Conservation (phyloP, 306 rosid genomes). For the Arachis hypogaea region DNA sequence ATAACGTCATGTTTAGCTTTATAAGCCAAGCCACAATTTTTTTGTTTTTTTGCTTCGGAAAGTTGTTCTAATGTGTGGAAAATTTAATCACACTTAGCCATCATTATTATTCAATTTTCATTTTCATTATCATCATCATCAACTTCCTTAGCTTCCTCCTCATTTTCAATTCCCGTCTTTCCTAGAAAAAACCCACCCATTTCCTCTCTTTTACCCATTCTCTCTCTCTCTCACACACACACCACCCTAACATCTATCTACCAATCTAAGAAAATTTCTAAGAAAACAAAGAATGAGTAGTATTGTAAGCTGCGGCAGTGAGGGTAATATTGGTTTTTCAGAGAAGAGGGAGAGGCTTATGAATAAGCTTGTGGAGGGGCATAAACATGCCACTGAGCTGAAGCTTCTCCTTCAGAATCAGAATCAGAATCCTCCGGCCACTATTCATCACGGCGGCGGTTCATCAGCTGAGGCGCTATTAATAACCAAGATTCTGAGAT, state of each 20-base stretch:
- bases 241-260: not conserved
- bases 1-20: constrained; percentile 41
- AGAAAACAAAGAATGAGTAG: not conserved
- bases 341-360: constrained; percentile 18
- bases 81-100: not conserved
- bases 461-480: constrained; percentile 52
- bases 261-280: not conserved
- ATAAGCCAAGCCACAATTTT: constrained; percentile 27
- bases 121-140: constrained; percentile 6
- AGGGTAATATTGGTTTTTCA: constrained; percentile 3
- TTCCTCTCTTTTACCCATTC: not conserved
- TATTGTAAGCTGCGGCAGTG: too few relatives aligned
- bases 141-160: constrained; percentile 36
- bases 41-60: not conserved
- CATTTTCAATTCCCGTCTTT: constrained; percentile 59
- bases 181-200: constrained; percentile 40
- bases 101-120: too few relatives aligned
- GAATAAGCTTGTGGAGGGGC: constrained; percentile 49
- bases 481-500: constrained; percentile 38
- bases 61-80: constrained; percentile 25
- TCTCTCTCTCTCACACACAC: not conserved
- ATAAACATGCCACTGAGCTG: constrained; percentile 50
- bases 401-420: constrained; percentile 47
- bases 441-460: constrained; percentile 5
- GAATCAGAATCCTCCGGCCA: too few relatives aligned